A percentile compares a stretch with the other conserved stretches of the same genome.
Evolutionary conservation across 176 grass and related monocot genomes (phyloP).

Genomic region (Eragrostis curvula): DNA sequence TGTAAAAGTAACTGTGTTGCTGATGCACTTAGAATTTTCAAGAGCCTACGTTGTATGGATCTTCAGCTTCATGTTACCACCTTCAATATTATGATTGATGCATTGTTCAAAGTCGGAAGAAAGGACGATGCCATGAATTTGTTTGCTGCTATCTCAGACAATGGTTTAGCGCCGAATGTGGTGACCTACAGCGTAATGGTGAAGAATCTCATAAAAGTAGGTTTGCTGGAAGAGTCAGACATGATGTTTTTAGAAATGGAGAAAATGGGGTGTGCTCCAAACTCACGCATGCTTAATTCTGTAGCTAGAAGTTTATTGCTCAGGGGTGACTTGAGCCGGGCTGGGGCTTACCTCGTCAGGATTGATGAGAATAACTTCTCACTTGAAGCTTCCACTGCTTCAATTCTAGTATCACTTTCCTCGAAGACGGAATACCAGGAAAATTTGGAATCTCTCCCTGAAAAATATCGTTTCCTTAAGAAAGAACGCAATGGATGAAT

Average conservation of each 20-base stretch:
- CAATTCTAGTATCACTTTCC: background rate
- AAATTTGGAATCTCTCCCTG: background rate
- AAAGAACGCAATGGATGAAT: background rate
- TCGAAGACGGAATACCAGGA: background rate
- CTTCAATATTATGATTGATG: background rate
- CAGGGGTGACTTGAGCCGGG: constrained; percentile 1
- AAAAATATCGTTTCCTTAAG: background rate
- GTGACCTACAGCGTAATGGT: background rate
- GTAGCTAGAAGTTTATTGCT: background rate
- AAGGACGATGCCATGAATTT: background rate
- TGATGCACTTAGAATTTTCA: constrained; percentile 1
- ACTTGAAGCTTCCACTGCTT: background rate
- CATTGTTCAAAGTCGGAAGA: background rate
- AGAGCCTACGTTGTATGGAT: background rate
- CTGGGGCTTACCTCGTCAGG: background rate
- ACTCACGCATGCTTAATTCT: background rate
- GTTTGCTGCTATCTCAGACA: background rate
- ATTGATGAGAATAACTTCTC: background rate
- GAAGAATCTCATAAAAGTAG: background rate
- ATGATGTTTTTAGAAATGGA: constrained; percentile 1
- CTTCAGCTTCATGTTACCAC: background rate
- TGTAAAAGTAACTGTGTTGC: background rate
- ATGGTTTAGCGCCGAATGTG: background rate
- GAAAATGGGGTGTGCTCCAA: background rate
- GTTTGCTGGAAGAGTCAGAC: background rate